phyloP scores from a whole-genome alignment of 2,329 filamentous ascomycete genomes.

The Seiridium cupressi region DNA sequence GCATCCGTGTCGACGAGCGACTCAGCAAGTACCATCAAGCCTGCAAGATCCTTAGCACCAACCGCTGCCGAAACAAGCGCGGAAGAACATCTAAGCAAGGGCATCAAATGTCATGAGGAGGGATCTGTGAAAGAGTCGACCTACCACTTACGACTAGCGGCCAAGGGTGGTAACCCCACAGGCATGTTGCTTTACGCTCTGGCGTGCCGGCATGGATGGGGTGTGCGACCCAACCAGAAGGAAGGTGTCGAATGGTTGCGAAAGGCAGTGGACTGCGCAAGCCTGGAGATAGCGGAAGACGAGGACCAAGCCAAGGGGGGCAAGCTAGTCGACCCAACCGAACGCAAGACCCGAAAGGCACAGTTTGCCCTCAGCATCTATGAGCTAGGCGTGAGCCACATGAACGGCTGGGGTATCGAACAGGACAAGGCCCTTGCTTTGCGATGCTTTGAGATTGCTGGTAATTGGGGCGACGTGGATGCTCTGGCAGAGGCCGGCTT shows the following conservation, averaged over 20 bases:
- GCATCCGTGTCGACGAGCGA: constrained; percentile 51
- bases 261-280: constrained; percentile 82
- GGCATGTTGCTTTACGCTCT: constrained; percentile 96
- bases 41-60: constrained; percentile 45
- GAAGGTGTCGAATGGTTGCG: constrained; percentile 92
- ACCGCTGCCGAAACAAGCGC: constrained; percentile 69
- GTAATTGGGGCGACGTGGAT: constrained; percentile 92
- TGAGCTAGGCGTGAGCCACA: constrained; percentile 91
- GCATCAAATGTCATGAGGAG: constrained; percentile 84
- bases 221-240: constrained; percentile 86
- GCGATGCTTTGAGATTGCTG: constrained; percentile 94
- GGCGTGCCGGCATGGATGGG: constrained; percentile 95
- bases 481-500: constrained; percentile 92
- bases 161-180: constrained; percentile 80
- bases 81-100: constrained; percentile 87
- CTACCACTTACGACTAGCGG: constrained; percentile 89
- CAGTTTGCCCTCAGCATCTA: constrained; percentile 96
- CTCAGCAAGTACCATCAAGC: constrained; percentile 52
- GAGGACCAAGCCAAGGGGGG: constrained; percentile 65
- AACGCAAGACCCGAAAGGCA: constrained; percentile 80
- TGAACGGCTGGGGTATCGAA: constrained; percentile 97
- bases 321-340: constrained; percentile 62
- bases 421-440: constrained; percentile 87
- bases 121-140: constrained; percentile 91
- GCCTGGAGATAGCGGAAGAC: constrained; percentile 79